A percentile compares a stretch with the other conserved stretches of the same genome.
These are phyloP conservation scores for Sanghuangporus weigelae DNA, from an alignment of 1,284 basidiomycete species.

Conservation along the genomic window DNA sequence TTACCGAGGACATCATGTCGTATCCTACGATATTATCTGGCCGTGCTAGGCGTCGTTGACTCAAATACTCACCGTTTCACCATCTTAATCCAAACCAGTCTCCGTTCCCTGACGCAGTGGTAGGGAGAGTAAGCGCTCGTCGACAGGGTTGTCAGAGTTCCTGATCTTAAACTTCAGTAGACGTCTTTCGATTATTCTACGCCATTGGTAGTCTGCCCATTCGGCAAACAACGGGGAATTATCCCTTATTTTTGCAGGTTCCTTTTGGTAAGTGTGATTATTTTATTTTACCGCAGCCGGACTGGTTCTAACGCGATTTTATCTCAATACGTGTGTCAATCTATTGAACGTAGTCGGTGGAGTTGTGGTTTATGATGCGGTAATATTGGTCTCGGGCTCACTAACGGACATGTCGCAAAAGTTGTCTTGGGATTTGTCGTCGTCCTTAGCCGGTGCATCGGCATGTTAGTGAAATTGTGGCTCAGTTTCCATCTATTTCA, in stretches of 20 bases:
- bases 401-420: neutral
- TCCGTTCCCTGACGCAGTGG: neutral
- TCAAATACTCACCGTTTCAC: conserved; percentile 1
- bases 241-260: neutral
- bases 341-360: neutral
- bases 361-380: neutral
- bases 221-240: neutral
- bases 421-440: neutral
- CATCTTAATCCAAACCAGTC: neutral
- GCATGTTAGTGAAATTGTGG: neutral
- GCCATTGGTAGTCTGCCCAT: neutral
- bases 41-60: neutral
- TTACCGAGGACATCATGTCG: neutral
- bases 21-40: neutral
- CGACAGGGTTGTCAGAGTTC: neutral
- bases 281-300: neutral
- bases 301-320: neutral
- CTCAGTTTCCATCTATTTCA: neutral
- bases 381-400: neutral
- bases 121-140: neutral
- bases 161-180: neutral
- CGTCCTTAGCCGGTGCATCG: neutral
- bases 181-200: neutral
- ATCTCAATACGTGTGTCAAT: neutral
- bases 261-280: neutral